phyloP scores from a whole-genome alignment of 257 asterid species.

The Fraxinus cuspidata region DNA sequence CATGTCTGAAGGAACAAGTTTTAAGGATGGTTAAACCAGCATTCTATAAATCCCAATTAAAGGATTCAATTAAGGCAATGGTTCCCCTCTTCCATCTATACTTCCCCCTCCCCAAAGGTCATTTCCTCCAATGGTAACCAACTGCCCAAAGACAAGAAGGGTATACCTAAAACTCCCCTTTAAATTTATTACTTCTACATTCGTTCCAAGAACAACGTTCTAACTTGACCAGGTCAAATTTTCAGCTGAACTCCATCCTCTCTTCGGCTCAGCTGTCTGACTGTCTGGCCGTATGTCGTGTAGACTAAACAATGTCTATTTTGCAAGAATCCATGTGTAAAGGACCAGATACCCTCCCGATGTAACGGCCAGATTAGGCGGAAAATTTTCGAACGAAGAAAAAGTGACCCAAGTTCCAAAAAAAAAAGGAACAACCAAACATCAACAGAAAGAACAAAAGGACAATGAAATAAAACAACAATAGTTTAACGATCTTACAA shows the following conservation, averaged over 20 bases:
- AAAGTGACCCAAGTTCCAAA: not conserved
- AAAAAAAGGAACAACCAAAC: constrained; percentile 7
- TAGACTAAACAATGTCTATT: not conserved
- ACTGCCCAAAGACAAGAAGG: not conserved
- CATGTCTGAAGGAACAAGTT: too few relatives aligned
- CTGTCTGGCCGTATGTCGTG: too few relatives aligned
- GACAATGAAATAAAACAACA: not conserved
- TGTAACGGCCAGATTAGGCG: not conserved
- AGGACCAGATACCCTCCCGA: not conserved
- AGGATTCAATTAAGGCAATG: not conserved
- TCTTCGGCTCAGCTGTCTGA: too few relatives aligned
- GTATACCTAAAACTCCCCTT: not conserved
- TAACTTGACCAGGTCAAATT: not conserved
- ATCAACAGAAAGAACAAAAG: not conserved
- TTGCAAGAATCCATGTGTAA: not conserved
- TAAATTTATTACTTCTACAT: not conserved
- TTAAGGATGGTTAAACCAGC: not conserved
- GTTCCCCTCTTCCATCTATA: not conserved
- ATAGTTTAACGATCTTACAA: constrained; percentile 14
- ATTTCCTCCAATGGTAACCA: not conserved
- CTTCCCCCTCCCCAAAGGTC: not conserved
- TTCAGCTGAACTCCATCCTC: not conserved
- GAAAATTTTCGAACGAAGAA: not conserved
- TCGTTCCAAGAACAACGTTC: not conserved
- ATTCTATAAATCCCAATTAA: not conserved